These are phyloP conservation scores for Cenchrus americanus DNA, from an alignment of 176 grass and related monocot genomes.

Conservation along the genomic window DNA sequence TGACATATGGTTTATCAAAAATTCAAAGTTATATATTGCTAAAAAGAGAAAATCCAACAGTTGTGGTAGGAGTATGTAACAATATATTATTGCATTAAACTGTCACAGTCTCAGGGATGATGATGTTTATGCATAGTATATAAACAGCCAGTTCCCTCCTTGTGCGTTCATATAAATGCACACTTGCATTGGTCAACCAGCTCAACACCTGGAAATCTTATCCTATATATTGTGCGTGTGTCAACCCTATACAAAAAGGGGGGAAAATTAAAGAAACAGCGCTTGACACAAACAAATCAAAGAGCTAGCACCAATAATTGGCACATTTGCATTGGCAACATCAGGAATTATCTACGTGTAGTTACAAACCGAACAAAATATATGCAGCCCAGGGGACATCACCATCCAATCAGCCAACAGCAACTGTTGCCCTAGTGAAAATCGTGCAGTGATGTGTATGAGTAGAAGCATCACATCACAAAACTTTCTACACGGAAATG, in stretches of 20 bases:
- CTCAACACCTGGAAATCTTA: background rate
- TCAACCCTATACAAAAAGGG: background rate
- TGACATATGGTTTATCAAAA: background rate
- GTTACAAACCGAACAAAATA: constrained; percentile 1
- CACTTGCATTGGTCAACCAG: constrained; percentile 12
- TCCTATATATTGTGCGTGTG: constrained; percentile 3
- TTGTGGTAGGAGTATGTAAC: background rate
- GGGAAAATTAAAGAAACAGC: background rate
- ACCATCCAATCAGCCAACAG: background rate
- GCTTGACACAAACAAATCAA: background rate
- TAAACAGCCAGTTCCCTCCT: background rate
- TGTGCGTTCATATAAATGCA: background rate
- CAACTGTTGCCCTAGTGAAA: background rate
- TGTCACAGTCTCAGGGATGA: constrained; percentile 7
- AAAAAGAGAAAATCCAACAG: background rate
- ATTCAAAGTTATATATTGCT: background rate
- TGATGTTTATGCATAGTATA: background rate
- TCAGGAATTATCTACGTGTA: background rate
- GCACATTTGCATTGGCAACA: background rate
- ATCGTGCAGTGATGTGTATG: background rate
- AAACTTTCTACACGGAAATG: constrained; percentile 13
- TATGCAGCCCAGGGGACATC: background rate
- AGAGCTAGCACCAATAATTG: constrained; percentile 18
- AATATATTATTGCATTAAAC: background rate
- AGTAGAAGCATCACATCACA: background rate